Evolutionary conservation across 495 filamentous ascomycete genomes (phyloP), one percentile per base, ranked within the genome.

Genomic region (Astrocystis sublimbata): DNA sequence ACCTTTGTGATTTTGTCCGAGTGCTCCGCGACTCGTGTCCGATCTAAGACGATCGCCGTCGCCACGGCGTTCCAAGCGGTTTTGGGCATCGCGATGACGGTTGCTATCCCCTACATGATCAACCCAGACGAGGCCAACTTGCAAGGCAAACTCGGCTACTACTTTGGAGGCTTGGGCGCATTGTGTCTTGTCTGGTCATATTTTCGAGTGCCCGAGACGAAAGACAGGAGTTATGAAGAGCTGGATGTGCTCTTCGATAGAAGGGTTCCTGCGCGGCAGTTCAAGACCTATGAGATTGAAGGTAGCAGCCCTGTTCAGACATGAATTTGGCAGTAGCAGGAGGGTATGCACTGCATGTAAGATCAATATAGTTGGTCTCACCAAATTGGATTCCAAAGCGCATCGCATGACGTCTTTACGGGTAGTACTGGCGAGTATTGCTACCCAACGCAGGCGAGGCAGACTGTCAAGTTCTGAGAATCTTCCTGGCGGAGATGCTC

Each of bases 31-130:
- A 83, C 80, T 1, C 77, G 76, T 35, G 79, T 90, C 0, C 79
- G 88, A 6, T 82, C 83, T 0, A 87, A 87, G 69, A 86, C 86
- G 0, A 85, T 86, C 2, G 86, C 80, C 6, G 68, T 91, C 3
- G 84, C 86, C 0, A 85, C 85, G 1, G 86, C 84, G 6, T 74
- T 79, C 0, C 85, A 90, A 58, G 80, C 83, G 0, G 62, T 86
- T 0, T 70, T 86, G 36, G 83, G 83, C 1, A 86, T 88, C 42
- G 73, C 80, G 9, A 86, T 86, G 75, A 86, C 83, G 5, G 79
- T 90, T 12, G 82, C 82, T 0, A 85, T 88, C 50, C 85, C 86
- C 0, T 87, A 89, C 60, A 83, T 88, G 81, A 80, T 90, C 45
- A 89, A 88, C 62, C 84, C 85, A 1, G 82, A 87, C 47, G 75